Base-by-base conservation (phyloP, 352 stramenopile genomes). In the Phytophthora ohioensis region DNA sequence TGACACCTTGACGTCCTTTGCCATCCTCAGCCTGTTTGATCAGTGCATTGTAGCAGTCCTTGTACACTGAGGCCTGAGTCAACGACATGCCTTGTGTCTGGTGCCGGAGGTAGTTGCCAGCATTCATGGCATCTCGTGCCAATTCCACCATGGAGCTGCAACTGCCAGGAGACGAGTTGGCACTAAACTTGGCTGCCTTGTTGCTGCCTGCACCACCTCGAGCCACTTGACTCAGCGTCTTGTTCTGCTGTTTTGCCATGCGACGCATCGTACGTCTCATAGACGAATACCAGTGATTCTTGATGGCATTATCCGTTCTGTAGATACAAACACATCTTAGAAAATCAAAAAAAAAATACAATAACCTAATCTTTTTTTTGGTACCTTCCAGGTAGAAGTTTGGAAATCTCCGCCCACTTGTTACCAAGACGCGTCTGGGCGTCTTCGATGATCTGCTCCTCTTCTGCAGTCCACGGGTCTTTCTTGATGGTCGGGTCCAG, bases 351-450 rank as follows among this genome's bases (percentile, higher is more conserved):
- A 34, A 42, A 54, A 36, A 36, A 35, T 35, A 42, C 7, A 12
- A 43, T 39, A 38, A 67, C n/a, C 36, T 51, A 53, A 53, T 35
- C 32, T 60, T 27, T 55, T 66, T 27, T 46, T 7, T 62, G 63
- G n/a, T 66, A 93, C 84, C 87, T 80, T 32, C 97, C 97, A 46
- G 97, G 96, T 8, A 99, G 80, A 0, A 97, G 82, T 71, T 99
- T 99, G 35, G 97, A 97, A 76, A 99, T 99, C 77, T 99, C 95
- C 7, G 95, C 95, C 98, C 98, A 99, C 57, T 98, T 97, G 83
- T 99, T 99, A 15, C 98, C 97, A 32, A 97, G 89, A 21, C 90
- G 76, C 21, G 85, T 94, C 68, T 98, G 93, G 4, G 88, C 87
- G 58, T 95, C 85, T 53, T 97, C 90, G 45, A 98, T 95, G 47